Percentiles rank a stretch among this genome's conserved stretches.
Conservation (phyloP, 148 eudicot genomes). For the Vaccinium vitisidaea region DNA sequence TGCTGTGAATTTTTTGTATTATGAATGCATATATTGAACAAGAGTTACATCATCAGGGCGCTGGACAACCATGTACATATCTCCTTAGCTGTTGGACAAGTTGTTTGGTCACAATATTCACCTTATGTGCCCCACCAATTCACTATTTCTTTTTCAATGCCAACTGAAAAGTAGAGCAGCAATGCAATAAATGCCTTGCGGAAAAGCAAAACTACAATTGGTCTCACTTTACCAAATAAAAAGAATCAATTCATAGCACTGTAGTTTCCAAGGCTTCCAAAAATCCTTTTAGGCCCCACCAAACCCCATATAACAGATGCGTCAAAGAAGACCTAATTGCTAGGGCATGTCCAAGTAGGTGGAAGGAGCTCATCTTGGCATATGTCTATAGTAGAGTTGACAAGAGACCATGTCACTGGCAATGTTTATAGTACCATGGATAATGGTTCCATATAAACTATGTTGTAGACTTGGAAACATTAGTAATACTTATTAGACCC, state of each 20-base stretch:
- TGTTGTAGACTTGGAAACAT: neutral
- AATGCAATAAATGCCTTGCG: constrained; percentile 94
- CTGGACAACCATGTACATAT: constrained; percentile 82
- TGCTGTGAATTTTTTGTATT: neutral
- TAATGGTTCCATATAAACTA: constrained; percentile 86
- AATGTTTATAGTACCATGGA: constrained; percentile 85
- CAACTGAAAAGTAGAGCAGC: constrained; percentile 63
- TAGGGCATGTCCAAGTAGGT: constrained; percentile 88
- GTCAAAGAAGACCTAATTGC: constrained; percentile 84
- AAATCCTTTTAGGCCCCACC: constrained; percentile 85
- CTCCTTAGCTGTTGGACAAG: constrained; percentile 88
- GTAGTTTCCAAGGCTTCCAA: constrained; percentile 73
- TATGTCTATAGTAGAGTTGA: constrained; percentile 64
- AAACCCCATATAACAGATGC: constrained; percentile 98
- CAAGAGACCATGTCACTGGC: constrained; percentile 82
- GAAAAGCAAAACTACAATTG: constrained; percentile 75
- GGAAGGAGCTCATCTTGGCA: constrained; percentile 81
- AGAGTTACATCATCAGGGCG: constrained; percentile 18
- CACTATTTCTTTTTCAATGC: constrained; percentile 59
- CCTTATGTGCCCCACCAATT: constrained; percentile 94
- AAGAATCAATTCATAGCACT: constrained; percentile 93
- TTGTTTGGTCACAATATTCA: constrained; percentile 77
- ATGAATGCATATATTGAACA: neutral
- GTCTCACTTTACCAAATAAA: constrained; percentile 84
- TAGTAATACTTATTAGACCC: neutral